Percentiles rank a stretch among this genome's conserved stretches.
Conservation (phyloP, 768 basidiomycete species). For the Lenzites betulinus region DNA sequence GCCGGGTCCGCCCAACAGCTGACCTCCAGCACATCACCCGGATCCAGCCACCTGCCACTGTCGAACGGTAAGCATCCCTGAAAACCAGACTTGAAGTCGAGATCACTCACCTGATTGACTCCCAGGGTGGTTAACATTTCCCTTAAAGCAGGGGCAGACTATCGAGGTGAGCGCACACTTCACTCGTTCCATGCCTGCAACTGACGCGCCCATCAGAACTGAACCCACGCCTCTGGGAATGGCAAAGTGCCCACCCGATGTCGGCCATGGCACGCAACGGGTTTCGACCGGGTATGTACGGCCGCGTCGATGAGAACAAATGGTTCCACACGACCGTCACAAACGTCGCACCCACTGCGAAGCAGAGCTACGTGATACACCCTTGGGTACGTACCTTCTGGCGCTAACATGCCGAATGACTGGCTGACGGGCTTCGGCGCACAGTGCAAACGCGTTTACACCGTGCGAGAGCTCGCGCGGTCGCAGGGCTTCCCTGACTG, state of each 20-base stretch:
- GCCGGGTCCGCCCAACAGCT: conserved; percentile 44
- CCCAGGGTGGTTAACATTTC: conserved; percentile 63
- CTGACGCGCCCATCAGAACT: conserved; percentile 39
- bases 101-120: not conserved
- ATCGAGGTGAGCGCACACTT: conserved; percentile 46
- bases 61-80: conserved; percentile 52
- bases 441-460: conserved; percentile 70
- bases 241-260: conserved; percentile 59
- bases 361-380: conserved; percentile 73
- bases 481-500: conserved; percentile 83
- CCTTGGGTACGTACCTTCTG: conserved; percentile 40
- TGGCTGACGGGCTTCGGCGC: not conserved
- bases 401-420: too few relatives aligned
- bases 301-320: conserved; percentile 54
- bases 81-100: not conserved
- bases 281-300: conserved; percentile 54
- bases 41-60: conserved; percentile 48
- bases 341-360: conserved; percentile 77
- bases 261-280: conserved; percentile 56
- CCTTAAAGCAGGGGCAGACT: conserved; percentile 59
- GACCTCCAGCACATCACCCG: conserved; percentile 73
- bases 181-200: not conserved
- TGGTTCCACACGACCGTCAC: conserved; percentile 78
- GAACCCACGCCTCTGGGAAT: conserved; percentile 51
- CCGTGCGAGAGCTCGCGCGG: conserved; percentile 75